Base-by-base conservation (phyloP, 495 filamentous ascomycete species). In the Penicillium coffeae region DNA sequence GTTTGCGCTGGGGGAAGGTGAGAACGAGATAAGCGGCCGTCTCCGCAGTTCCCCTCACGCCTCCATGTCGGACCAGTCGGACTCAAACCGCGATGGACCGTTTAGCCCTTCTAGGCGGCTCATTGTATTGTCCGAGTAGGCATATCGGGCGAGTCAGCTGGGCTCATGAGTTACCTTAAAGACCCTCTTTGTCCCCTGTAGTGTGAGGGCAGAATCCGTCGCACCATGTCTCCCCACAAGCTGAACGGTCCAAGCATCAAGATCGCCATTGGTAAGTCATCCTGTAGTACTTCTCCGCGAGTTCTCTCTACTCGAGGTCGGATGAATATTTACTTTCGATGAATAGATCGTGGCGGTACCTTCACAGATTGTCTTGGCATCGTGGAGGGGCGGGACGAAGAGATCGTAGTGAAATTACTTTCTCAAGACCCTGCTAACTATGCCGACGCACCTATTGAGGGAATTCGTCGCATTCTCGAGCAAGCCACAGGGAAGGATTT, bases 241-340 rank as follows among this genome's bases (percentile, higher is more conserved):
- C 35, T 50, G 14, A 50, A 58, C 33, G 38, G 47, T 16, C 47
- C 48, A 35, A 58, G 52, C 21, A 58, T 61, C 14, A 61, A 54
- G 32, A 62, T 62, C 38, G 56, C 59, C 22, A 62, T 62, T 38
- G 59, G 59, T 62, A 21, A 44, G 54, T 46, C 25, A n/a, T n/a
- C n/a, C n/a, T n/a, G n/a, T n/a, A n/a, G n/a, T n/a, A n/a, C n/a
- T n/a, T n/a, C n/a, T n/a, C n/a, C n/a, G n/a, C n/a, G n/a, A n/a
- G n/a, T n/a, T n/a, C n/a, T n/a, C n/a, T n/a, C n/a, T n/a, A n/a
- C n/a, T n/a, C n/a, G n/a, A n/a, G n/a, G n/a, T n/a, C n/a, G n/a
- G n/a, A n/a, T n/a, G n/a, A n/a, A n/a, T n/a, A 15, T 19, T 15
- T 38, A 2, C 36, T 38, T 14, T 13, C 1, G 8, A 14, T 38